Evolutionary conservation across 345 rosid species (phyloP).

Genomic region (Aurinia saxatilis): DNA sequence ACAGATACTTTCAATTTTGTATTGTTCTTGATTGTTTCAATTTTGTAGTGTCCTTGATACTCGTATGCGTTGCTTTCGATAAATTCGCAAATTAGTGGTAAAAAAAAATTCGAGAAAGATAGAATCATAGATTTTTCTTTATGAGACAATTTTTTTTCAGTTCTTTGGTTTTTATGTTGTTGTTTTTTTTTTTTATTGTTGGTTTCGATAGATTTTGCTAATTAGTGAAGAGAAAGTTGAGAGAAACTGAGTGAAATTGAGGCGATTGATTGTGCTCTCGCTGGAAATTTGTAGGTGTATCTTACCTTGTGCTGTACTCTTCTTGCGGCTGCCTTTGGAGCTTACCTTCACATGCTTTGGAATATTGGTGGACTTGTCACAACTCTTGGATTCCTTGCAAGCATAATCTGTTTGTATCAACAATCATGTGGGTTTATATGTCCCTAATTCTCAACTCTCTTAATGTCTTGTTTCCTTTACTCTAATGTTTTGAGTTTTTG

Average conservation of each 20-base stretch:
- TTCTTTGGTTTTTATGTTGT: background rate
- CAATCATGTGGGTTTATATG: conserved; percentile 37
- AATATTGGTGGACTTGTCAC: conserved; percentile 57
- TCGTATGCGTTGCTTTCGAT: no score
- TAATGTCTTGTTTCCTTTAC: no score
- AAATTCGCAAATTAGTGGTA: no score
- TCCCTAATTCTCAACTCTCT: no score
- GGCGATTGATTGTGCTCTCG: no score
- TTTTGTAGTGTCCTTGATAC: no score
- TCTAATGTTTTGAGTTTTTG: background rate
- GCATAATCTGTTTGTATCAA: conserved; percentile 48
- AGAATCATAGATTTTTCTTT: no score
- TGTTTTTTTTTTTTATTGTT: background rate
- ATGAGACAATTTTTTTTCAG: no score
- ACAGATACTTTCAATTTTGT: background rate
- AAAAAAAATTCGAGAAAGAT: no score
- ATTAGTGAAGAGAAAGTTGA: background rate
- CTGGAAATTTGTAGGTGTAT: conserved; percentile 59
- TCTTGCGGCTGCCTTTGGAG: conserved; percentile 53
- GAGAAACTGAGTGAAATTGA: no score
- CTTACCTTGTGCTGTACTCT: conserved; percentile 55
- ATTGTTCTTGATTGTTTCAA: background rate
- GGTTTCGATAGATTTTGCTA: no score
- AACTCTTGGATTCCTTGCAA: conserved; percentile 20
- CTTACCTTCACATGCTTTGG: conserved; percentile 55